phyloP scores from a whole-genome alignment of 2,329 filamentous ascomycete species.

The Diaporthe citriasiana region DNA sequence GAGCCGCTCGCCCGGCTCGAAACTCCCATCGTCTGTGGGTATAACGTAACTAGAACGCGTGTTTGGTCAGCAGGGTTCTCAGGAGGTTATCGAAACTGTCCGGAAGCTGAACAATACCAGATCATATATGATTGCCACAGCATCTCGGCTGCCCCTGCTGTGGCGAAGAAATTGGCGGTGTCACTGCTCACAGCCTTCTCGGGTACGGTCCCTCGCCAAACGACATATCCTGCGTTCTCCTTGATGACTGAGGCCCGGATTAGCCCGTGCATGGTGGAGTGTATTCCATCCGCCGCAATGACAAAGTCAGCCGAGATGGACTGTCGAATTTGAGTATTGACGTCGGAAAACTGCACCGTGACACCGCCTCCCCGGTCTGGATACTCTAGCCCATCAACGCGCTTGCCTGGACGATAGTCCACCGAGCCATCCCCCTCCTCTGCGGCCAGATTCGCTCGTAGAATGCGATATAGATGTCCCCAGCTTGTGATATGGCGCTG shows the following conservation, averaged over 20 bases:
- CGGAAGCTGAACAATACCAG: too few relatives aligned
- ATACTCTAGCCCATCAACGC: conserved; percentile 54
- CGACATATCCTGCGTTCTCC: conserved; percentile 49
- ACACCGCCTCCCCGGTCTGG: conserved; percentile 45
- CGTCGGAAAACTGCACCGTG: conserved; percentile 45
- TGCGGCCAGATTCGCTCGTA: too few relatives aligned
- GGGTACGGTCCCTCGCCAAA: conserved; percentile 48
- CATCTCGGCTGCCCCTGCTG: too few relatives aligned
- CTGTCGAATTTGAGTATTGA: conserved; percentile 44
- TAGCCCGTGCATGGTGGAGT: conserved; percentile 49
- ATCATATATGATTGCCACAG: conserved; percentile 47
- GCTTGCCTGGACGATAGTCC: too few relatives aligned
- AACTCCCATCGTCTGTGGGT: conserved; percentile 57
- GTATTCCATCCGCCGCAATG: conserved; percentile 51
- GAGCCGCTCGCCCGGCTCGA: conserved; percentile 55
- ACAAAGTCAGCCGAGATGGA: conserved; percentile 54
- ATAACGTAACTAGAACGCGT: too few relatives aligned
- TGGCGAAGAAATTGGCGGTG: too few relatives aligned
- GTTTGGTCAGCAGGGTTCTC: too few relatives aligned
- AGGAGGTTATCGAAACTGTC: too few relatives aligned
- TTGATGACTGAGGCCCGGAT: conserved; percentile 40
- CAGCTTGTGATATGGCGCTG: too few relatives aligned
- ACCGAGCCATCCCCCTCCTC: too few relatives aligned
- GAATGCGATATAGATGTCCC: too few relatives aligned
- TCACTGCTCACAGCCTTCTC: too few relatives aligned